Evolutionary conservation across 1,284 basidiomycete genomes (phyloP), one percentile per base, ranked within the genome.

Genomic region (Irpex sp.): DNA sequence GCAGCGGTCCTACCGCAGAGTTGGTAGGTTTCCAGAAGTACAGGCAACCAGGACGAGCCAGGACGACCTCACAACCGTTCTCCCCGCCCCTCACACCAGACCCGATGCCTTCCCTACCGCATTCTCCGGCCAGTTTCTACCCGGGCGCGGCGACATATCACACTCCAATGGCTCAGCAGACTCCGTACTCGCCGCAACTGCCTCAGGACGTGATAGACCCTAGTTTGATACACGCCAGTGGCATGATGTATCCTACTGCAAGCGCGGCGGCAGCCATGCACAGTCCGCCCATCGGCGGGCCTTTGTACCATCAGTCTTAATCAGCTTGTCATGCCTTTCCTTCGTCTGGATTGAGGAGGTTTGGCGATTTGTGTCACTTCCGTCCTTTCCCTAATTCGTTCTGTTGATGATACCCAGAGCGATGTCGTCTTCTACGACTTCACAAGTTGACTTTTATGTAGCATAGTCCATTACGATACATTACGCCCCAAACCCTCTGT

Each of bases 11-110:
- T n/a, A 80, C 82, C 40, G 87, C 84, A 63, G 80, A 85, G 68
- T 77, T 90, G 63, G 66, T 84, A 65, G 81, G 80, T 51, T 82
- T 83, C 71, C 83, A 84, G 74, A 82, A 79, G 75, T 82, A 81
- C 72, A 64, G 58, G 60, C 56, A 60, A 55, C 66, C 72, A 44
- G 26, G 15, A 17, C 36, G 47, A 36, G n/a, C 47, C 61, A 65
- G 66, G 49, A 61, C 67, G 44, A 40, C 61, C 9, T 61, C 77
- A 65, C 66, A 68, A 64, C 69, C 73, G 65, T 68, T 67, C 60
- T 64, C 67, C 34, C 68, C 70, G 58, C 58, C 61, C 21, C 36
- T 26, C 60, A 57, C 60, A 6, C 37, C 60, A 21, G 54, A 56
- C 31, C 21, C 9, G 44, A 48, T 26, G n/a, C 51, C 56, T 11